Evolutionary conservation across 768 basidiomycete species (phyloP), one percentile per base, ranked within the genome.

Genomic region (Pisolithus tinctorius): DNA sequence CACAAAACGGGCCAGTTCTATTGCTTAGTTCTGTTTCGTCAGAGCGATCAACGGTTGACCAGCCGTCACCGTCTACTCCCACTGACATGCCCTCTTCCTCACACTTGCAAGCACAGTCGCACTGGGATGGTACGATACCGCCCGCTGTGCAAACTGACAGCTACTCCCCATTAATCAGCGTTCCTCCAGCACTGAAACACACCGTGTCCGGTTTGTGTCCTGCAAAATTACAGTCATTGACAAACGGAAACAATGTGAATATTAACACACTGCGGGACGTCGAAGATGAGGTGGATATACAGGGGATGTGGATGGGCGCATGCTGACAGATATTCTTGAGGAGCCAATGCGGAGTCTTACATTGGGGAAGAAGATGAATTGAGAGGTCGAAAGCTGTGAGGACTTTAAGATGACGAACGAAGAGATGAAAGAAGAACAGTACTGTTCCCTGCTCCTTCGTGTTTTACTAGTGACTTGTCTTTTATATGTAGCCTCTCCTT

Each of bases 291-390:
- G 20, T 20, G 20, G 20, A 20, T 20, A 20, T 20, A 20, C 20
- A 20, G 20, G 20, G 20, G 20, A 20, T 20, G 20, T 20, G 20
- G 20, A 20, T 20, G 20, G 20, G 20, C 20, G 53, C 52, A 37
- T 62, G 63, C 34, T 69, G 17, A 66, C 73, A 23, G 71, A 79
- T 40, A 58, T 81, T 26, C 66, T 85, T 63, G 84, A 83, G 70
- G 83, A 85, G 68, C 80, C 81, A 52, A 83, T 86, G 82, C 70
- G 79, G 59, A 82, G 77, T 61, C 67, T 86, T 71, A 83, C 74
- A 50, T 56, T 86, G 55, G 71, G 69, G 51, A 82, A 82, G 76
- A 83, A 79, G 63, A 45, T 57, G 13, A 30, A 45, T 29, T 45
- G 43, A 45, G 14, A 3, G 10, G 40, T 41, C 17, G 10, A 41